Base-by-base conservation (phyloP, 2,329 filamentous ascomycete species). In the Tolypocladium ophioglossoides region DNA sequence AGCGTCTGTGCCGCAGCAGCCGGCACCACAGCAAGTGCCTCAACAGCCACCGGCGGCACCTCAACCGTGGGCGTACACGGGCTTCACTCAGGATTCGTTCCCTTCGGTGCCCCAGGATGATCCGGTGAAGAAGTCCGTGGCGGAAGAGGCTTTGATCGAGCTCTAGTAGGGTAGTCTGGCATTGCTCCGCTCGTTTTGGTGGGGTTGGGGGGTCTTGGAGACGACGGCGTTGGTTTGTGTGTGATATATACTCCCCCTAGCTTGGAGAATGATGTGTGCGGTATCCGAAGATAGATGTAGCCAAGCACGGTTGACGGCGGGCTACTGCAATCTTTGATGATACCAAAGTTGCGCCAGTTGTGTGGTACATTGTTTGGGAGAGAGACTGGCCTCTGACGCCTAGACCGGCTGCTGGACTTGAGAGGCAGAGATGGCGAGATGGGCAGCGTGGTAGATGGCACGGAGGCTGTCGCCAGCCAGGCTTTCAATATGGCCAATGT, bases 61-160 rank as follows among this genome's bases (percentile, higher is more conserved):
- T 10, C 73, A 72, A 55, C 67, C 64, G n/a, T 70, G 71, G 60
- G 71, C 69, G 3, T 80, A 82, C 57, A 57, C 67, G 12, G 73
- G 75, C 8, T 85, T 82, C 62, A 72, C 69, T 3, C 80, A 82
- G 62, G 80, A 85, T 27, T 72, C 78, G 3, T 89, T 89, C 63
- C 86, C 87, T 1, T 74, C 79, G 2, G 77, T 80, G 32, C 82
- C 80, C 14, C 71, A 72, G 52, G 76, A 70, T 51, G 72, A 73
- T 46, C 70, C 69, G 3, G 57, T 64, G 27, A 65, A 67, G 57
- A 63, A 76, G 62, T 79, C 79, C 16, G 78, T 74, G 1, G 78
- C 86, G 49, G 88, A 92, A 69, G 89, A 92, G 70, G 86, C 84
- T 55, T 71, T 94, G 63, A 94, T 94, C 69, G 89, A 94, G 68